phyloP scores from a whole-genome alignment of 2,329 filamentous ascomycete species.

The Cercospora janseana region DNA sequence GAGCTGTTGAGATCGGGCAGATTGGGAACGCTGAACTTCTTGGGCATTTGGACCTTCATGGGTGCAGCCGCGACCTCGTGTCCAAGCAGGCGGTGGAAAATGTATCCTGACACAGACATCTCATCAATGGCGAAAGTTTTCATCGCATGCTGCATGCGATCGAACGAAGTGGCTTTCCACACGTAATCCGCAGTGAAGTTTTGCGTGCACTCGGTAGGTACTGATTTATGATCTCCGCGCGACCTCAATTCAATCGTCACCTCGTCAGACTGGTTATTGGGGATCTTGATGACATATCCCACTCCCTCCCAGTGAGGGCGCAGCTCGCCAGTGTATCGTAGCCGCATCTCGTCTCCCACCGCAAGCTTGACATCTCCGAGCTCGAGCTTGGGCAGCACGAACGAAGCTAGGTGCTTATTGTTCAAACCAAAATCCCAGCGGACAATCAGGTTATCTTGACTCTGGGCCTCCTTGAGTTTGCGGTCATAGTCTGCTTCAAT shows the following conservation, averaged over 20 bases:
- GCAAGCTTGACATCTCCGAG: constrained; percentile 96
- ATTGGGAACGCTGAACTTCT: constrained; percentile 93
- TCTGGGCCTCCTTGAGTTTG: constrained; percentile 97
- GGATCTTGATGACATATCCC: constrained; percentile 98
- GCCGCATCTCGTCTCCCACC: constrained; percentile 95
- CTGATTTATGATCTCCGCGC: constrained; percentile 91
- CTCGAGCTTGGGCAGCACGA: constrained; percentile 94
- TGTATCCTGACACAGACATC: constrained; percentile 97
- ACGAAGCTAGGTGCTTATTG: constrained; percentile 94
- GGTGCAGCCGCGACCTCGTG: constrained; percentile 92
- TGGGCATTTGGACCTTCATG: constrained; percentile 92
- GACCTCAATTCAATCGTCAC: constrained; percentile 92
- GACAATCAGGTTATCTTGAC: constrained; percentile 90
- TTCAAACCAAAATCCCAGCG: constrained; percentile 95
- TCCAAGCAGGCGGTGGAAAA: constrained; percentile 93
- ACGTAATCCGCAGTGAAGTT: constrained; percentile 99
- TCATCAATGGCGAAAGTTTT: constrained; percentile 98
- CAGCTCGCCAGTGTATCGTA: constrained; percentile 93
- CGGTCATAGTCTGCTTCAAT: constrained; percentile 99
- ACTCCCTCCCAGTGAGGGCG: constrained; percentile 94
- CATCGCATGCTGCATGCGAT: constrained; percentile 99
- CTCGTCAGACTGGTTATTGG: constrained; percentile 97
- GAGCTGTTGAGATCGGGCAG: constrained; percentile 92
- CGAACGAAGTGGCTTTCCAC: constrained; percentile 98
- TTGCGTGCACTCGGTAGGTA: constrained; percentile 92